phyloP scores from a whole-genome alignment of 169 alveolate genomes.

The Pseudocohnilembus persalinus region DNA sequence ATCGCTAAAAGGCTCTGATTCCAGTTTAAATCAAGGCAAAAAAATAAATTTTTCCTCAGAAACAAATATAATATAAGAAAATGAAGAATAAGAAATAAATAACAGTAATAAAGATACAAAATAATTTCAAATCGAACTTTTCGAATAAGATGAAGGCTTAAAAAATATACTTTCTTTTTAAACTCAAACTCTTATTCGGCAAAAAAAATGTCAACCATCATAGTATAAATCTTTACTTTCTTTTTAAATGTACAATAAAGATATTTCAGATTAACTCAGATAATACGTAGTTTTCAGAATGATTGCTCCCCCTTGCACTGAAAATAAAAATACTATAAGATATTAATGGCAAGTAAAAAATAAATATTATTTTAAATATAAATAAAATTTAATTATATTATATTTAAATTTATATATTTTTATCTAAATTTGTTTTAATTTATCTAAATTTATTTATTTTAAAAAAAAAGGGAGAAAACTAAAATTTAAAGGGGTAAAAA shows the following conservation, averaged over 20 bases:
- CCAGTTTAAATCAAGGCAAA: too few relatives aligned
- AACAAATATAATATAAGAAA: too few relatives aligned
- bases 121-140: background rate
- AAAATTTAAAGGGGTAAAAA: background rate
- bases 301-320: background rate
- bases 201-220: background rate
- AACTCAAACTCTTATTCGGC: background rate
- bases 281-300: too few relatives aligned
- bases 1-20: too few relatives aligned
- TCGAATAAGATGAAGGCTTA: background rate
- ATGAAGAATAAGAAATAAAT: too few relatives aligned
- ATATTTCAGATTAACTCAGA: background rate
- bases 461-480: background rate
- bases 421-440: too few relatives aligned
- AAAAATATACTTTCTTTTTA: background rate
- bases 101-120: too few relatives aligned
- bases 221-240: background rate
- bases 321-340: background rate
- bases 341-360: background rate
- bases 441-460: too few relatives aligned
- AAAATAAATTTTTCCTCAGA: too few relatives aligned
- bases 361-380: too few relatives aligned
- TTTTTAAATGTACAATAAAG: background rate
- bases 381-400: too few relatives aligned
- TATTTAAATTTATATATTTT: too few relatives aligned